These are phyloP conservation scores for Tremellales sp. DNA, from an alignment of 1,284 basidiomycete genomes.

Conservation along the genomic window DNA sequence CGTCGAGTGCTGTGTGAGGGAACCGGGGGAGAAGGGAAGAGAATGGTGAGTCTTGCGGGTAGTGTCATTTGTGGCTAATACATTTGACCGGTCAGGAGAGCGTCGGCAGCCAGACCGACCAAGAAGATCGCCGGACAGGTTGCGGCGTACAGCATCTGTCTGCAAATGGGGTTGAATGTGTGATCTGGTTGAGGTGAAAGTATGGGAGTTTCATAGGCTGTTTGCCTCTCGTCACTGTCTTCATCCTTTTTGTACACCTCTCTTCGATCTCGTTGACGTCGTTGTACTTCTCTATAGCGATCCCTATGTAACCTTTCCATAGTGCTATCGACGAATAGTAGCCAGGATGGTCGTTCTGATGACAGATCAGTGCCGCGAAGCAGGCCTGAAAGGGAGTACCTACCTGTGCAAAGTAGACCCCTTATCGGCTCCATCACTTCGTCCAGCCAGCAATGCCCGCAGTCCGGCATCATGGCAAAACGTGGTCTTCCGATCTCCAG, in stretches of 20 bases:
- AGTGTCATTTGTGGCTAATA: not conserved
- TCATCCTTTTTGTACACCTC: not conserved
- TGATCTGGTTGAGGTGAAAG: not conserved
- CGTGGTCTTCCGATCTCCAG: too few relatives aligned
- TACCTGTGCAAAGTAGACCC: too few relatives aligned
- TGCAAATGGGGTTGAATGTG: slow-evolving; percentile 11
- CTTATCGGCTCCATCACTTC: too few relatives aligned
- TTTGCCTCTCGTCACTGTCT: too few relatives aligned
- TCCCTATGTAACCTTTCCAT: not conserved
- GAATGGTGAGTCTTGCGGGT: slow-evolving; percentile 11
- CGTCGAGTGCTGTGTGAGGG: too few relatives aligned
- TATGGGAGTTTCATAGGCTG: not conserved
- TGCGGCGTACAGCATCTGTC: slow-evolving; percentile 25
- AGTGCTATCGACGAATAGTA: too few relatives aligned
- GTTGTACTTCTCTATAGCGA: not conserved
- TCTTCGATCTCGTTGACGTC: not conserved
- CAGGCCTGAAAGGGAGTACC: too few relatives aligned
- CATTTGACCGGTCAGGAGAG: slow-evolving; percentile 5
- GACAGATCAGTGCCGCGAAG: too few relatives aligned
- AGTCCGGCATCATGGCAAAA: too few relatives aligned
- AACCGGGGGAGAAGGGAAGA: slow-evolving; percentile 11
- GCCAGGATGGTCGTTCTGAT: too few relatives aligned
- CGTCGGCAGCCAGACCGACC: slow-evolving; percentile 19
- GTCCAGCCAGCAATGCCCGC: too few relatives aligned
- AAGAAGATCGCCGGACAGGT: slow-evolving; percentile 24